Base-by-base conservation (phyloP, 2,329 filamentous ascomycete species). In the Canariomyces notabilis region DNA sequence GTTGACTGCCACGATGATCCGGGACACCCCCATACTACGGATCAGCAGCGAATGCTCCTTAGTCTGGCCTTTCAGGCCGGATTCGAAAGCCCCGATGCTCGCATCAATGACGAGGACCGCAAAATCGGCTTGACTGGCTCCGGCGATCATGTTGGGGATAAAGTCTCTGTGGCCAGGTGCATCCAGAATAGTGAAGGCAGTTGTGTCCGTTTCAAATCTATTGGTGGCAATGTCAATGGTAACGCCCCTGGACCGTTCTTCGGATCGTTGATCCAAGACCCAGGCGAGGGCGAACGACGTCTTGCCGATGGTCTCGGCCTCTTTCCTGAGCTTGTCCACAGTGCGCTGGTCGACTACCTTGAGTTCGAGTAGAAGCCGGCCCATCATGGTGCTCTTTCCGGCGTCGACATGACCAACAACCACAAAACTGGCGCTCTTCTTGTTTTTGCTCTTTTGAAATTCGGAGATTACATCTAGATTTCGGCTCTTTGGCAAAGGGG, bases 101-200 rank as follows among this genome's bases (percentile, higher is more conserved):
- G 91, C 86, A 63, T 98, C 93, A 50, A 98, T 88, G 16, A 98
- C 93, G 3, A 98, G 73, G 1, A 98, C 85, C 0, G 90, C 93
- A 65, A 97, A 93, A 64, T 98, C 93, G 8, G 93, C 94, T 67
- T 96, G 91, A 49, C 87, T 93, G 3, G 91, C 89, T 12, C 93
- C 93, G 2, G 91, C 91, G 63, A 98, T 96, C 93, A 98, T 98
- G 65, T 96, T 98, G 1, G 93, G 93, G 16, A 98, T 89, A 62
- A 97, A 98, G 63, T 98, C 93, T 50, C 83, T 80, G 66, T 98
- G 93, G 0, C 93, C 93, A 0, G 93, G 93, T 0, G 93, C 91
- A 63, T 98, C 93, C 4, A 98, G 75, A 37, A 98, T 95, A 1
- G 93, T 97, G 61, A 97, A 97, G 9, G 77, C 79, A 0, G 89